These are phyloP conservation scores for Escallonia herrerae DNA, from an alignment of 129 eudicot species.

Conservation along the genomic window DNA sequence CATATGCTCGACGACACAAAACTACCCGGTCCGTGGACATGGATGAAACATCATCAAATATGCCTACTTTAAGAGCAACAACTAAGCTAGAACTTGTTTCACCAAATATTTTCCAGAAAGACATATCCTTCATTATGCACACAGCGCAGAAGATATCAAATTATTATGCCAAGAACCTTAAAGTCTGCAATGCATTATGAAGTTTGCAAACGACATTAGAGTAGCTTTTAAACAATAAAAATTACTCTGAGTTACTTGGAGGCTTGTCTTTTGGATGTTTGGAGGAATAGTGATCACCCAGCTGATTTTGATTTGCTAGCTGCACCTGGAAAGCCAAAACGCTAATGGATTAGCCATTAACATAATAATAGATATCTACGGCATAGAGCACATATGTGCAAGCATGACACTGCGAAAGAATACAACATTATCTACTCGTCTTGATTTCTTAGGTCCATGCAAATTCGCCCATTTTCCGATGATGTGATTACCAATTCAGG, in stretches of 20 bases:
- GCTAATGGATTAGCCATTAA: too few species aligned
- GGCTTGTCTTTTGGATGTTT: conserved; percentile 91
- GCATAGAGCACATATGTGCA: not conserved
- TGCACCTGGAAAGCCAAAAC: conserved; percentile 43
- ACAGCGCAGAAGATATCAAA: not conserved
- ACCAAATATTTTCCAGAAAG: not conserved
- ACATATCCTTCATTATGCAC: conserved; percentile 1
- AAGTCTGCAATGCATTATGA: not conserved
- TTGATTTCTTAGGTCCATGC: too few species aligned
- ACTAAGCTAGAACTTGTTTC: too few species aligned
- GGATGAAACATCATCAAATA: too few species aligned
- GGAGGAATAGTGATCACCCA: conserved; percentile 76
- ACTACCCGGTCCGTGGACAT: too few species aligned
- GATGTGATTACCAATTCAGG: too few species aligned
- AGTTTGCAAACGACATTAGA: conserved; percentile 2
- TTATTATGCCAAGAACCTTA: not conserved
- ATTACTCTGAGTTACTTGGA: conserved; percentile 73
- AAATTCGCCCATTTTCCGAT: too few species aligned
- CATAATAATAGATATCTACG: too few species aligned
- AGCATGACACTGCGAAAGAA: not conserved
- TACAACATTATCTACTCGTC: too few species aligned
- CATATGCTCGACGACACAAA: too few species aligned
- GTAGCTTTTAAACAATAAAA: not conserved
- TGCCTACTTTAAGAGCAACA: too few species aligned
- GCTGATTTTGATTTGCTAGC: conserved; percentile 89